Conservation (phyloP, 352 stramenopile genomes). For the Pythium brachiatum region DNA sequence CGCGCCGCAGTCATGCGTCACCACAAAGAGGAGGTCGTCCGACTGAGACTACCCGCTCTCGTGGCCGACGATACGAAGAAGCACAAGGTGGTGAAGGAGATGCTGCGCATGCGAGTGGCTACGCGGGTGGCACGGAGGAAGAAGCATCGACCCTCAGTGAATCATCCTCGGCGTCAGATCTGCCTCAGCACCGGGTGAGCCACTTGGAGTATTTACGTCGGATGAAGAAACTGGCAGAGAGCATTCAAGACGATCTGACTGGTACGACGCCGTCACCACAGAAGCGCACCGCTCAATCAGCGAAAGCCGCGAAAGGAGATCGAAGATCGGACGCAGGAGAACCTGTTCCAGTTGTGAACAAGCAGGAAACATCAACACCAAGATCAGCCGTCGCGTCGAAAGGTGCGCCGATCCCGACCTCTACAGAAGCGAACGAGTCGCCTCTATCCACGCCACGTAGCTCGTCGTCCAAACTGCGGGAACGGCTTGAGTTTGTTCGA, state of each 20-base stretch:
- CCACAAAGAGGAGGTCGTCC: neutral
- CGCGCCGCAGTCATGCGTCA: neutral
- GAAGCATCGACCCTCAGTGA: neutral
- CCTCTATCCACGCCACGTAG: conserved; percentile 6
- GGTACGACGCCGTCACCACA: neutral
- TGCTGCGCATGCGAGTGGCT: conserved; percentile 11
- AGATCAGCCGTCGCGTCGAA: neutral
- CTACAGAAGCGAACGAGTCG: neutral
- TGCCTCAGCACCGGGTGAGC: conserved; percentile 51
- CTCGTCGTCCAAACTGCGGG: conserved; percentile 30
- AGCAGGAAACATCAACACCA: neutral
- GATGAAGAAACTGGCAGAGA: conserved; percentile 68
- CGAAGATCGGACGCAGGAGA: neutral
- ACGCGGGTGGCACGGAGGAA: conserved; percentile 33
- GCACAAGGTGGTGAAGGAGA: conserved; percentile 10
- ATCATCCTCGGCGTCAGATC: conserved; percentile 20
- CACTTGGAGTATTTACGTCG: conserved; percentile 70
- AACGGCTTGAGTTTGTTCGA: conserved; percentile 33
- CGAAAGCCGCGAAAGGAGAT: neutral
- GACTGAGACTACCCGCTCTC: neutral
- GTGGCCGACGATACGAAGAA: neutral
- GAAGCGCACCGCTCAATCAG: neutral
- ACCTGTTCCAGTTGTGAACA: neutral
- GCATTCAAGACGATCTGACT: conserved; percentile 53
- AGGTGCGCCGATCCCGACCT: too few relatives aligned